These are phyloP conservation scores for Silene uniflora DNA, from an alignment of 148 eudicot species.

Conservation along the genomic window DNA sequence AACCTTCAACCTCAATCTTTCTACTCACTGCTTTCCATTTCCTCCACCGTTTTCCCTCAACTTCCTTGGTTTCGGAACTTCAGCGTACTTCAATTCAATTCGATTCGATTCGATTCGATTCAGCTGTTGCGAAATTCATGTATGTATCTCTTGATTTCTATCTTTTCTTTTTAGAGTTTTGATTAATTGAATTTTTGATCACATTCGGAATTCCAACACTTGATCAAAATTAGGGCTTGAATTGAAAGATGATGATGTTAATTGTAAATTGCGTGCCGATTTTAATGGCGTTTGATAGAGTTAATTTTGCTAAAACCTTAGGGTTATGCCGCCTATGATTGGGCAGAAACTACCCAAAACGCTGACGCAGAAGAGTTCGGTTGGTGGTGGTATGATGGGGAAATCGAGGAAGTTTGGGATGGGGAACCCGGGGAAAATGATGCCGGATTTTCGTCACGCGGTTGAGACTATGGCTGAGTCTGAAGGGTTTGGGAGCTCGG, in stretches of 20 bases:
- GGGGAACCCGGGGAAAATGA: conserved; percentile 49
- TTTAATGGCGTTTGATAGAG: not conserved
- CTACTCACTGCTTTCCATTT: not conserved
- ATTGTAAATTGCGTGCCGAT: not conserved
- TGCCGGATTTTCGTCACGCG: conserved; percentile 60
- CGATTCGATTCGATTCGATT: not conserved
- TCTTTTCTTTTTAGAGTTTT: not conserved
- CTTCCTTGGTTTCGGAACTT: not conserved
- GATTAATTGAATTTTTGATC: not conserved
- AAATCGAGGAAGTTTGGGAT: conserved; percentile 58
- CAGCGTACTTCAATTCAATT: not conserved
- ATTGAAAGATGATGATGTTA: not conserved
- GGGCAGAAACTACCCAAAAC: conserved; percentile 42
- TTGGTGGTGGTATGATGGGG: conserved; percentile 35
- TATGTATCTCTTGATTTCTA: not conserved
- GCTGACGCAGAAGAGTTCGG: conserved; percentile 16
- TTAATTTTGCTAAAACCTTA: not conserved
- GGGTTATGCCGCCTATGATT: conserved; percentile 18
- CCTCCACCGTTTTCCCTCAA: not conserved
- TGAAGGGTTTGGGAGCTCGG: conserved; percentile 76
- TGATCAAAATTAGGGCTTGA: not conserved
- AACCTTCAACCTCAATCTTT: not conserved
- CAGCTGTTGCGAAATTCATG: not conserved
- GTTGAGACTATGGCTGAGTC: conserved; percentile 66
- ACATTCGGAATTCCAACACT: not conserved